phyloP scores from a whole-genome alignment of 192 early-diverging fungal genomes.

The Allomyces arbusculus region DNA sequence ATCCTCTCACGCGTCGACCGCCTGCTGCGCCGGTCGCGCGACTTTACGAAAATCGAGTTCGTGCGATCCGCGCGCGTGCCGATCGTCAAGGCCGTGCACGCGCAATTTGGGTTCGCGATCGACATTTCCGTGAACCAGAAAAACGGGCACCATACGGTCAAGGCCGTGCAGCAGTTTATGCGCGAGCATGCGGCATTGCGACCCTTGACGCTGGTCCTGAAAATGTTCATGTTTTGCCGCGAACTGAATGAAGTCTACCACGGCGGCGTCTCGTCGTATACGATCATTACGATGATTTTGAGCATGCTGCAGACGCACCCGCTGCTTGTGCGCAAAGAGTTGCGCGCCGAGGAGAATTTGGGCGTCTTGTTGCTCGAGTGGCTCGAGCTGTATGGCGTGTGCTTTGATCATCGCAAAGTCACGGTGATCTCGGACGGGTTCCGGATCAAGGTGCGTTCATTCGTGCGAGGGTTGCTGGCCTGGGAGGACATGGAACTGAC shows the following conservation, averaged over 20 bases:
- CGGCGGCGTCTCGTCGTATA: not conserved
- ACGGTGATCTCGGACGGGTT: not conserved
- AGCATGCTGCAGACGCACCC: not conserved
- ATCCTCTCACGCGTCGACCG: too few species aligned
- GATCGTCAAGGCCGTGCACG: not conserved
- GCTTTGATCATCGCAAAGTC: not conserved
- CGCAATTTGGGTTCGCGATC: not conserved
- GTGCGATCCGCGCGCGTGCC: not conserved
- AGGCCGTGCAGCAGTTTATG: not conserved
- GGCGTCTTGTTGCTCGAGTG: not conserved
- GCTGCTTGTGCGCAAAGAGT: not conserved
- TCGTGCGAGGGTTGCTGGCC: not conserved
- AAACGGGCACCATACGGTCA: not conserved
- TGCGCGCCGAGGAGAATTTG: not conserved
- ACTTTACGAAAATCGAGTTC: too few species aligned
- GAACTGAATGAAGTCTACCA: not conserved
- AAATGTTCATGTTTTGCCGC: not conserved
- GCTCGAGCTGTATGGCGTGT: not conserved
- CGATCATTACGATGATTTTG: not conserved
- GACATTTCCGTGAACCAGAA: not conserved
- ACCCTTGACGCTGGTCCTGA: not conserved
- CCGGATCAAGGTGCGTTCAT: not conserved
- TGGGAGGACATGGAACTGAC: not conserved
- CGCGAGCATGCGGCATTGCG: not conserved
- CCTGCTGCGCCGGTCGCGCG: too few species aligned